These are phyloP conservation scores for Mortierella alpina DNA, from an alignment of 192 early-diverging fungal species.

Conservation along the genomic window DNA sequence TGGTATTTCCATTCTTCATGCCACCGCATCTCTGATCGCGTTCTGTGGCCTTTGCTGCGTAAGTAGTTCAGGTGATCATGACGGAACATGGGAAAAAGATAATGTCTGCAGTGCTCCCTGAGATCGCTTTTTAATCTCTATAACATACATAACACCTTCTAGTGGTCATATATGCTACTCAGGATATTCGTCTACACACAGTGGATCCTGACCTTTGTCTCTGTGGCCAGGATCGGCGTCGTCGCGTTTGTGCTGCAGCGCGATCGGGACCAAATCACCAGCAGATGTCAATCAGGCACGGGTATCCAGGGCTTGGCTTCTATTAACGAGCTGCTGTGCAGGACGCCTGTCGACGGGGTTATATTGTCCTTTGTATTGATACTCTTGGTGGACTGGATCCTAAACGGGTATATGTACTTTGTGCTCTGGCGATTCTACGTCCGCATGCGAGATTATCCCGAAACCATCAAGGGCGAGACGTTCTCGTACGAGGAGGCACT, in stretches of 20 bases:
- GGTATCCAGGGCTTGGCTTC: not conserved
- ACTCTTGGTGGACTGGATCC: constrained; percentile 12
- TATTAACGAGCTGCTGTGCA: not conserved
- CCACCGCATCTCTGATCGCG: not conserved
- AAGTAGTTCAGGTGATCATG: not conserved
- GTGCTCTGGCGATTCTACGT: constrained; percentile 28
- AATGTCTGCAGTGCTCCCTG: not conserved
- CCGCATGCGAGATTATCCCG: constrained; percentile 18
- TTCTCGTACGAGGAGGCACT: constrained; percentile 12
- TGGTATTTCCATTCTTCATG: constrained; percentile 18
- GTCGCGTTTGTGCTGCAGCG: constrained; percentile 18
- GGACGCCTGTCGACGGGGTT: constrained; percentile 14
- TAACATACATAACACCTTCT: not conserved
- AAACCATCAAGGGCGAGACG: constrained; percentile 3
- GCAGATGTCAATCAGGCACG: not conserved
- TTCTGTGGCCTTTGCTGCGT: constrained; percentile 17
- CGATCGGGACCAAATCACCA: constrained; percentile 8
- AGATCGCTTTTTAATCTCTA: not conserved
- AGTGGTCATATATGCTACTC: constrained; percentile 35
- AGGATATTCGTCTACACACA: constrained; percentile 33
- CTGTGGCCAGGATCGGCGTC: constrained; percentile 21
- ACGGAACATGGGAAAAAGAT: not conserved
- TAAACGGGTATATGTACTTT: constrained; percentile 38
- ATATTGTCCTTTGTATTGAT: constrained; percentile 10
- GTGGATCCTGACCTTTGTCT: constrained; percentile 23